Conservation (phyloP, 805 yeast species). For the Yarrowia alimentaria region DNA sequence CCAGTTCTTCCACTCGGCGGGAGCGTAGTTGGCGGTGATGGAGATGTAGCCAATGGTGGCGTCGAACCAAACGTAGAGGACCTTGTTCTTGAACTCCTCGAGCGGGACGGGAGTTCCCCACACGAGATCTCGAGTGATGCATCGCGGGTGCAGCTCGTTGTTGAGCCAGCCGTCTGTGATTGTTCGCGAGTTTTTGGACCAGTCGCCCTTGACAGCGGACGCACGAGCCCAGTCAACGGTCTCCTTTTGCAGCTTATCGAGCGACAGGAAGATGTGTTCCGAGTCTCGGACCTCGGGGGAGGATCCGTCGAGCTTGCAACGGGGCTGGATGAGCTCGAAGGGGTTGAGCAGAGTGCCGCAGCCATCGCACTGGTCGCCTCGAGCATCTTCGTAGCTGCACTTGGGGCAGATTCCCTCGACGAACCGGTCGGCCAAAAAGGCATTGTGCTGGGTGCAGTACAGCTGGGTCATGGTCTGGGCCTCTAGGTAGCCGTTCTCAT, state of each 20-base stretch:
- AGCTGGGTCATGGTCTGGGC: conserved; percentile 86
- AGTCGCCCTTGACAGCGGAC: conserved; percentile 68
- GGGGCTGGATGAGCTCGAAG: conserved; percentile 88
- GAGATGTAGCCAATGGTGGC: conserved; percentile 97
- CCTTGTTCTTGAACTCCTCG: conserved; percentile 81
- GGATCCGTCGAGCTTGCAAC: conserved; percentile 87
- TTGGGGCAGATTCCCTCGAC: conserved; percentile 98
- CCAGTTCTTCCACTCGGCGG: conserved; percentile 77
- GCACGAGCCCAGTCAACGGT: conserved; percentile 69
- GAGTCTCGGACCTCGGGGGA: conserved; percentile 79
- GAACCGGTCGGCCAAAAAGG: conserved; percentile 91
- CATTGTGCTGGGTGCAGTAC: conserved; percentile 85
- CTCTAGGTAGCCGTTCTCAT: conserved; percentile 76
- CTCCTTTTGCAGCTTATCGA: conserved; percentile 79
- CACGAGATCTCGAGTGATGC: conserved; percentile 92
- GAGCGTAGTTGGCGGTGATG: conserved; percentile 87
- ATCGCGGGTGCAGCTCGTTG: conserved; percentile 89
- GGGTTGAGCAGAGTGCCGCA: conserved; percentile 91
- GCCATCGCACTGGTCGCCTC: conserved; percentile 99
- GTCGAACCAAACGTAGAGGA: conserved; percentile 97
- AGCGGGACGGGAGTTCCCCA: conserved; percentile 99
- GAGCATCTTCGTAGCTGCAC: conserved; percentile 92
- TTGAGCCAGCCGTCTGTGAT: conserved; percentile 92
- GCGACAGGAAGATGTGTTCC: conserved; percentile 77
- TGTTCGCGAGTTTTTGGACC: conserved; percentile 89